phyloP scores from a whole-genome alignment of 768 basidiomycete genomes.

The Psilocybe tampanensis region DNA sequence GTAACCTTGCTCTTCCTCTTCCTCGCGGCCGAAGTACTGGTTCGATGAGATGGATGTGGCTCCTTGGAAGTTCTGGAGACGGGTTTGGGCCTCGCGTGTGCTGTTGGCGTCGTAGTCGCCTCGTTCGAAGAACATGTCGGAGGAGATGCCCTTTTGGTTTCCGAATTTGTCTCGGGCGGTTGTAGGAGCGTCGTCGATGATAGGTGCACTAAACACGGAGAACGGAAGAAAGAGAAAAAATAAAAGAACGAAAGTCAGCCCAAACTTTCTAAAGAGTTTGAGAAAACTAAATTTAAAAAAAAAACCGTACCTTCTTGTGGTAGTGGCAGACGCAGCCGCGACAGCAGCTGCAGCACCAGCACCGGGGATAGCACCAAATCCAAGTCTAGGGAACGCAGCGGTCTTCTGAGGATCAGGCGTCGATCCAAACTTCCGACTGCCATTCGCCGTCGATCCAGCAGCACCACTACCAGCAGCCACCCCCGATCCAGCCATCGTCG shows the following conservation, averaged over 20 bases:
- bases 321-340: conserved; percentile 33
- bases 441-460: conserved; percentile 8
- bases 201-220: conserved; percentile 20
- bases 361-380: conserved; percentile 82
- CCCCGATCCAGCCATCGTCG: conserved; percentile 17
- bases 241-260: too few species aligned
- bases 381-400: conserved; percentile 68
- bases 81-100: conserved; percentile 74
- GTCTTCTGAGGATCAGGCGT: conserved; percentile 29
- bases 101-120: conserved; percentile 80
- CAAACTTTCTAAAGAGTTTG: too few species aligned
- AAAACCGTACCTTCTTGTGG: conserved; percentile 33
- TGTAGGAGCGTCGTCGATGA: conserved; percentile 64
- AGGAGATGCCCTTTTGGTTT: conserved; percentile 92
- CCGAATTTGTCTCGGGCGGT: conserved; percentile 92
- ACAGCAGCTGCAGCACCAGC: conserved; percentile 56
- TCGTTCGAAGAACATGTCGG: conserved; percentile 96
- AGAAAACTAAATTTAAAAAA: background rate
- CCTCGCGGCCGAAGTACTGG: conserved; percentile 94
- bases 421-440: conserved; percentile 16
- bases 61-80: conserved; percentile 86
- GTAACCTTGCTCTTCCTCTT: conserved; percentile 61
- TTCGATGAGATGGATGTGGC: conserved; percentile 93
- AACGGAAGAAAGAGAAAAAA: too few species aligned
- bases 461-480: conserved; percentile 23